Conservation (phyloP, 352 stramenopile species). For the Phytophthora idaei region DNA sequence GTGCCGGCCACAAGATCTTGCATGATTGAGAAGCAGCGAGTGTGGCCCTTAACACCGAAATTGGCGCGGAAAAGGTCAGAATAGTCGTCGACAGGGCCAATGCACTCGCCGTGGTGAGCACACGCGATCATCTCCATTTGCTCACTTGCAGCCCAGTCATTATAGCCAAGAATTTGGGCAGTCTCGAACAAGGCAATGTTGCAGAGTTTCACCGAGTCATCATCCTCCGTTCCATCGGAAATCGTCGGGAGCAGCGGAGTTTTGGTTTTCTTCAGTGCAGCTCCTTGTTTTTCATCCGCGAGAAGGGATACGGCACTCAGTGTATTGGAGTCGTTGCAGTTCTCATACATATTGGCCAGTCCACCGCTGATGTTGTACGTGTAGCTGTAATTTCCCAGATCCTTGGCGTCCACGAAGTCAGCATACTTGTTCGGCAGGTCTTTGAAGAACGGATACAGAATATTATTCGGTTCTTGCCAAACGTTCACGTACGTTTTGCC, state of each 20-base stretch:
- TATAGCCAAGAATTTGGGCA: slow-evolving; percentile 44
- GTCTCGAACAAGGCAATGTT: slow-evolving; percentile 49
- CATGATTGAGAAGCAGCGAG: slow-evolving; percentile 54
- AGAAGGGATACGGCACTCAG: slow-evolving; percentile 19
- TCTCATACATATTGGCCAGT: slow-evolving; percentile 53
- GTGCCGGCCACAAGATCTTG: slow-evolving; percentile 37
- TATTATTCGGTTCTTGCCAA: slow-evolving; percentile 36
- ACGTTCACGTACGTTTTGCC: slow-evolving; percentile 42
- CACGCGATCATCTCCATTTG: slow-evolving; percentile 65
- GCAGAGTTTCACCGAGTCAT: slow-evolving; percentile 40
- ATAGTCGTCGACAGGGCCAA: slow-evolving; percentile 51
- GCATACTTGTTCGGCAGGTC: slow-evolving; percentile 45
- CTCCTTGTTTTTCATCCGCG: slow-evolving; percentile 1
- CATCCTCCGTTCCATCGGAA: slow-evolving; percentile 15
- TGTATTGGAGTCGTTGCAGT: slow-evolving; percentile 49
- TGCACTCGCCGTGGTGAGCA: slow-evolving; percentile 50
- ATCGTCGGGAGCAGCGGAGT: slow-evolving; percentile 20
- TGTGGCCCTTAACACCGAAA: slow-evolving; percentile 48
- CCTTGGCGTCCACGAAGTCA: slow-evolving; percentile 53
- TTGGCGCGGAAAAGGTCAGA: slow-evolving; percentile 46
- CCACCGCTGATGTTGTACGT: slow-evolving; percentile 52
- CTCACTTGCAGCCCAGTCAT: slow-evolving; percentile 38
- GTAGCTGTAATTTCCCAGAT: slow-evolving; percentile 64
- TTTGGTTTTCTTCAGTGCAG: slow-evolving; percentile 4
- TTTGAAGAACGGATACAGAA: slow-evolving; percentile 68